These are phyloP conservation scores for Paecilomyces sp. DNA, from an alignment of 2,329 filamentous ascomycete genomes.

Conservation along the genomic window DNA sequence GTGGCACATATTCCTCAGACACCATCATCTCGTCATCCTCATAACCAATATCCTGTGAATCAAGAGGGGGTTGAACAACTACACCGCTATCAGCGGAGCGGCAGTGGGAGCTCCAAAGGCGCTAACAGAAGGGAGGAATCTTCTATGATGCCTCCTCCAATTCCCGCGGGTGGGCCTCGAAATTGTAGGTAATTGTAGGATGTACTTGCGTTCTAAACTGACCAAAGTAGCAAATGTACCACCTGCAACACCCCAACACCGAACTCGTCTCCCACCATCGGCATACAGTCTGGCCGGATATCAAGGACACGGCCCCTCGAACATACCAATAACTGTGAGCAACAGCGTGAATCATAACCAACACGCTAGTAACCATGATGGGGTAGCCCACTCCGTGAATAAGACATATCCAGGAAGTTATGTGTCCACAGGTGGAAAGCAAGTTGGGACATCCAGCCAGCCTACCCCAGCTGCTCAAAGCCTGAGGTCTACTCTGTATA, in stretches of 20 bases:
- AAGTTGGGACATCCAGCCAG: background rate
- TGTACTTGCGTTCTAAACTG: background rate
- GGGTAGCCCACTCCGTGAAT: background rate
- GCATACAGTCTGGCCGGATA: background rate
- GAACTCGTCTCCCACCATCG: conserved; percentile 7
- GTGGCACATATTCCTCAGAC: conserved; percentile 17
- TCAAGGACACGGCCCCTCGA: background rate
- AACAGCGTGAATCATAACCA: background rate
- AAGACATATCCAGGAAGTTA: background rate
- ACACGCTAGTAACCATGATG: background rate
- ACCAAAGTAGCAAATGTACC: background rate
- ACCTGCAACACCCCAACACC: conserved; percentile 6
- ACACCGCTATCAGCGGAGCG: conserved; percentile 33
- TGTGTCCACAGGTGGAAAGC: background rate
- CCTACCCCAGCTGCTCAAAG: background rate
- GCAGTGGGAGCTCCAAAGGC: conserved; percentile 28
- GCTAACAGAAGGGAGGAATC: conserved; percentile 14
- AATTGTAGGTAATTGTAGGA: conserved; percentile 13
- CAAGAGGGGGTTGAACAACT: conserved; percentile 27
- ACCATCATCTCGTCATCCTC: conserved; percentile 13
- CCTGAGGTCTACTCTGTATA: background rate
- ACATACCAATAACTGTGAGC: background rate
- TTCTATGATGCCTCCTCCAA: conserved; percentile 24
- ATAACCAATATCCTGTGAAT: conserved; percentile 12
- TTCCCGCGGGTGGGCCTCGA: conserved; percentile 11